These are phyloP conservation scores for Ogataea nonfermentans DNA, from an alignment of 805 yeast genomes.

Conservation along the genomic window DNA sequence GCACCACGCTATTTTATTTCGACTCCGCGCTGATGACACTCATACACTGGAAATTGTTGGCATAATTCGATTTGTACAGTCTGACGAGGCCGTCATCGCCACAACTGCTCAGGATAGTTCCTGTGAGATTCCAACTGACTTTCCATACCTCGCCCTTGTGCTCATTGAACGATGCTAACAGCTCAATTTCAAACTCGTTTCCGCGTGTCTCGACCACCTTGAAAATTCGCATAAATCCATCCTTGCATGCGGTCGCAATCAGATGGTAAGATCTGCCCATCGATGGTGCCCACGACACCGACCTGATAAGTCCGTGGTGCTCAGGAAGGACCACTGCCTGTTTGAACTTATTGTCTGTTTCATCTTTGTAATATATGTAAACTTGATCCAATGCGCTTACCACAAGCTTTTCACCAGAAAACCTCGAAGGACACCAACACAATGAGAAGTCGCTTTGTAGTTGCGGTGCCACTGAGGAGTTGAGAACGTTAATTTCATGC, in stretches of 20 bases:
- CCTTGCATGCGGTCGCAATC: conserved; percentile 94
- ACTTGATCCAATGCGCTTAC: conserved; percentile 89
- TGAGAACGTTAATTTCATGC: conserved; percentile 64
- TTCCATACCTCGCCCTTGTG: conserved; percentile 75
- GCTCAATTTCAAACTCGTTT: conserved; percentile 22
- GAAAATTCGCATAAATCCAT: conserved; percentile 86
- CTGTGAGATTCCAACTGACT: conserved; percentile 92
- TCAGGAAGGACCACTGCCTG: conserved; percentile 71
- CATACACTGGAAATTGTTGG: conserved; percentile 87
- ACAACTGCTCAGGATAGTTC: conserved; percentile 86
- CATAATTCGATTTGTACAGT: conserved; percentile 86
- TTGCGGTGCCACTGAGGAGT: conserved; percentile 72
- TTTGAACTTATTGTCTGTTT: conserved; percentile 46
- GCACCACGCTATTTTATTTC: neutral
- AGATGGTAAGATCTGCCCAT: conserved; percentile 88
- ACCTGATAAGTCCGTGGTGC: conserved; percentile 81
- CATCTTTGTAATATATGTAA: conserved; percentile 57
- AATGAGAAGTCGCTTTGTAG: conserved; percentile 82
- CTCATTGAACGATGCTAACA: conserved; percentile 32
- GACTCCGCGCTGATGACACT: conserved; percentile 70
- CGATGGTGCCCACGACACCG: conserved; percentile 94
- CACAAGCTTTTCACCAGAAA: conserved; percentile 74
- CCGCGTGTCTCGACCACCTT: conserved; percentile 52
- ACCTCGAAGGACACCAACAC: conserved; percentile 89
- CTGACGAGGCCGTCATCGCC: conserved; percentile 94